Evolutionary conservation across 2,329 filamentous ascomycete genomes (phyloP), one percentile per base, ranked within the genome.

Genomic region (Stylonectria norvegica): DNA sequence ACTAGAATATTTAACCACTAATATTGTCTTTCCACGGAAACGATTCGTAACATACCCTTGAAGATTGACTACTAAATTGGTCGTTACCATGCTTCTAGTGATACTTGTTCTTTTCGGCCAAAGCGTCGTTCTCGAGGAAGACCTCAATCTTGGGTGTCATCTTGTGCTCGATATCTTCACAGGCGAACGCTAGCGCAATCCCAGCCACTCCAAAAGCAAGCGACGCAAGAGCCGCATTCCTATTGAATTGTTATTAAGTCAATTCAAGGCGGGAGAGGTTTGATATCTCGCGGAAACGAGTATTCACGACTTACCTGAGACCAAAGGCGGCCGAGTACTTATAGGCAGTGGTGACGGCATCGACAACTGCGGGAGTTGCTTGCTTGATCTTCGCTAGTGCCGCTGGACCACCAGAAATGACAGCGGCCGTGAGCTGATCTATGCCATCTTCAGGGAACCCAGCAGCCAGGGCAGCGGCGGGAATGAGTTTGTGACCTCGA

Each of bases 71-170:
- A n/a, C n/a, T n/a, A n/a, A n/a, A n/a, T n/a, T n/a, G n/a, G n/a
- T n/a, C n/a, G n/a, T n/a, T n/a, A n/a, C n/a, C n/a, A n/a, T n/a
- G n/a, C n/a, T n/a, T 5, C 28, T 36, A 58, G 27, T 59, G 55
- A 38, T 50, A 59, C 34, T 43, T 54, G 46, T 60, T 61, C 49
- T 54, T 57, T 20, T 60, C 57, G 3, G 57, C 57, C 28, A 60
- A 50, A 29, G 56, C 52, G 27, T 62, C 58, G 35, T 61, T 62
- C 49, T 62, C 61, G 20, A 64, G 45, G 49, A 56, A 64, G 18
- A 63, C 53, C 42, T 64, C 60, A 46, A 63, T 64, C 57, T 62
- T 62, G 49, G 62, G 53, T 46, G 59, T 61, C 61, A 64, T 64
- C 57, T 63, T 63, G 28, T 53, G 48, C 20, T 51, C 59, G 34